Evolutionary conservation across 2,329 filamentous ascomycete species (phyloP), one percentile per base, ranked within the genome.

Genomic region (Ceratocystis colombiana): DNA sequence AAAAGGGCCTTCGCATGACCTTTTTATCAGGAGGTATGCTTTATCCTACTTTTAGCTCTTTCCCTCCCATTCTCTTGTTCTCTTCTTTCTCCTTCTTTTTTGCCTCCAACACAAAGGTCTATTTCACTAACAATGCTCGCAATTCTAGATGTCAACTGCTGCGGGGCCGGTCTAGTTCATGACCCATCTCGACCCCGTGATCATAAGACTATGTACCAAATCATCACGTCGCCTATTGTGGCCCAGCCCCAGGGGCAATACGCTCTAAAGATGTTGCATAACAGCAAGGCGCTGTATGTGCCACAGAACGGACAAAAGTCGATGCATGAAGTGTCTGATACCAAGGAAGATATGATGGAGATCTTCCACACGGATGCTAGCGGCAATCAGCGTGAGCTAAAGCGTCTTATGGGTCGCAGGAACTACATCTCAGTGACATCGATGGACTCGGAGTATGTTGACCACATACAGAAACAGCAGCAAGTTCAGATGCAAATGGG

Each of bases 301-400:
- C 94, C 94, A 0, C 81, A 84, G 65, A 99, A 99, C 75, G 93
- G 93, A 1, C 85, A 90, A 66, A 83, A 84, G 70, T 86, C 88
- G 0, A 88, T 82, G 1, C 84, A 90, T 68, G 83, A 87, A 70
- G 82, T 89, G 1, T 88, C 87, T 1, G 94, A 99, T 74, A 99
- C 94, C 61, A 97, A 99, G 76, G 94, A 99, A 76, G 94, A 99
- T 77, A 99, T 99, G 94, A 96, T 99, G 89, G 94, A 99, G 79
- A 95, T 99, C 70, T 99, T 99, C 82, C 90, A 94, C 72, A 89
- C 88, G 6, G 94, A 99, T 71, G 90, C 94, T 17, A 90, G 87
- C 65, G 93, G 94, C n/a, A 80, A 84, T 45, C 80, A 86, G 0
- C 82, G 92, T 61, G 93, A 96, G 75, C 81, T 92, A 73, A 92